phyloP scores from a whole-genome alignment of 148 eudicot genomes.

The Fagopyrum homotropicum region DNA sequence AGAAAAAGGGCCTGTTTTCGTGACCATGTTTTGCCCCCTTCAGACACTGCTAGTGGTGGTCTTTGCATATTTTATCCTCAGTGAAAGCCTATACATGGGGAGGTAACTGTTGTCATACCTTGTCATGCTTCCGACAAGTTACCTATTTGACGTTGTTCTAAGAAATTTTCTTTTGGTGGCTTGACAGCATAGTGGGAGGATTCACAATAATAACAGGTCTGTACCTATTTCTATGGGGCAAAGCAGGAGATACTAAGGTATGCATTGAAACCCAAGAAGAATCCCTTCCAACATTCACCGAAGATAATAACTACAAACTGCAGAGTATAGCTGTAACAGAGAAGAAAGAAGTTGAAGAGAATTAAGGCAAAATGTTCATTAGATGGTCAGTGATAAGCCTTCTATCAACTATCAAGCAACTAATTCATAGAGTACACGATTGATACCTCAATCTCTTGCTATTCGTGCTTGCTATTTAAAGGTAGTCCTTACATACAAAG shows the following conservation, averaged over 20 bases:
- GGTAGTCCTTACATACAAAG: background rate
- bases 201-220: slow-evolving; percentile 31
- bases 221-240: slow-evolving; percentile 43
- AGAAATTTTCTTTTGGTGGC: slow-evolving; percentile 2
- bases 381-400: background rate
- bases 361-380: background rate
- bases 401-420: background rate
- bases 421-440: background rate
- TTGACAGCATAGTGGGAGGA: slow-evolving; percentile 39
- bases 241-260: slow-evolving; percentile 25
- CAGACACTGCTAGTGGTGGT: slow-evolving; percentile 39
- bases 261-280: slow-evolving; percentile 20
- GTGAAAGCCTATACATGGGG: slow-evolving; percentile 41
- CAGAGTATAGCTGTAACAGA: slow-evolving; percentile 8
- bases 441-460: background rate
- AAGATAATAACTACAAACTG: slow-evolving; percentile 13
- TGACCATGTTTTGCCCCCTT: slow-evolving; percentile 39
- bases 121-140: background rate
- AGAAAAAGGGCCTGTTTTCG: slow-evolving; percentile 39
- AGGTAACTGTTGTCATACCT: slow-evolving; percentile 21
- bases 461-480: background rate
- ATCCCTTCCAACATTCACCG: slow-evolving; percentile 12
- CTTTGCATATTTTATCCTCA: slow-evolving; percentile 35
- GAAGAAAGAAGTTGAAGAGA: background rate
- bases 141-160: background rate